Conservation (phyloP, 1,284 basidiomycete genomes). For the Austroboletus rostrupii region DNA sequence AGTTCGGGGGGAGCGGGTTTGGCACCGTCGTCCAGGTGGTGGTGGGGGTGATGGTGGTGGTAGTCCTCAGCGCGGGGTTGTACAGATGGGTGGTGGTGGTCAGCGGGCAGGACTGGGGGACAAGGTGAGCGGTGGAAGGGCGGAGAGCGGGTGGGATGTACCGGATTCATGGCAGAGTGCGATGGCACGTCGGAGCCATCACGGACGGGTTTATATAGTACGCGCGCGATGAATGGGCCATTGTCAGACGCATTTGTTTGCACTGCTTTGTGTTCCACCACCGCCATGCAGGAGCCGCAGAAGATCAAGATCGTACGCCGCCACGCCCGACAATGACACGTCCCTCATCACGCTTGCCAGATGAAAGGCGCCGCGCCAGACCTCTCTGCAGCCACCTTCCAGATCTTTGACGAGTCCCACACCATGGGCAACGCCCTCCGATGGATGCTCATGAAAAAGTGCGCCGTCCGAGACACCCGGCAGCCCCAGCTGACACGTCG, state of each 20-base stretch:
- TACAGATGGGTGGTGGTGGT: slow-evolving; percentile 13
- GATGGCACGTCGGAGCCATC: not conserved
- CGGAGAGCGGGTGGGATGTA: too few relatives aligned
- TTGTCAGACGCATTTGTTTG: not conserved
- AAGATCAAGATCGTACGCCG: slow-evolving; percentile 55
- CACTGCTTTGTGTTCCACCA: not conserved
- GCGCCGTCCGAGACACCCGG: slow-evolving; percentile 25
- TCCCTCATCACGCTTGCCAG: slow-evolving; percentile 32
- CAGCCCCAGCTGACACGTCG: not conserved
- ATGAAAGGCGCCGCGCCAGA: slow-evolving; percentile 77
- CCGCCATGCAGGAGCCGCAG: slow-evolving; percentile 46
- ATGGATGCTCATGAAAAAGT: slow-evolving; percentile 99
- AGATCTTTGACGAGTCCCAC: slow-evolving; percentile 91
- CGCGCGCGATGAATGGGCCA: not conserved
- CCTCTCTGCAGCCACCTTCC: slow-evolving; percentile 88
- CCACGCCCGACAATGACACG: not conserved
- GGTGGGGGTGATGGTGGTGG: not conserved
- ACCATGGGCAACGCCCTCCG: slow-evolving; percentile 92
- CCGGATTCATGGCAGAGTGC: too few relatives aligned
- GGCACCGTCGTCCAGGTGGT: not conserved
- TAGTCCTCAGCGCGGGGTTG: not conserved
- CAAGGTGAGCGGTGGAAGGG: not conserved
- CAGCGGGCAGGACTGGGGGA: slow-evolving; percentile 12
- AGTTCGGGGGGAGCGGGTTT: slow-evolving; percentile 13
- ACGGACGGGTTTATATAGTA: slow-evolving; percentile 26